phyloP scores from a whole-genome alignment of 768 basidiomycete species.

The Hemileccinum impolitum region DNA sequence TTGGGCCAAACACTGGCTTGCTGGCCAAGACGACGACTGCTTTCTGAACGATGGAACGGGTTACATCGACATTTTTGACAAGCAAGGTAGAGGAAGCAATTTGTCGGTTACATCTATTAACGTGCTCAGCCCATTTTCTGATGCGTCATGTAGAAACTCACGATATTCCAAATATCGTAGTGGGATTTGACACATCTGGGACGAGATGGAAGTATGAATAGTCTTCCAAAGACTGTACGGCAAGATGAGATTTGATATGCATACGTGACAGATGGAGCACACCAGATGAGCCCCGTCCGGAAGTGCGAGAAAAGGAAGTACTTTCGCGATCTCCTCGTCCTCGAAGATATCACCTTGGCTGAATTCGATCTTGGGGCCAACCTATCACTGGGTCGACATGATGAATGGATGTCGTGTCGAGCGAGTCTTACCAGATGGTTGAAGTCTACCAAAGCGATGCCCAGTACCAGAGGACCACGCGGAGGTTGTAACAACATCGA shows the following conservation, averaged over 20 bases:
- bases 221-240: slow-evolving; percentile 55
- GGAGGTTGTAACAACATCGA: slow-evolving; percentile 65
- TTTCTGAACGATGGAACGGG: slow-evolving; percentile 95
- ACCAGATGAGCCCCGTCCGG: slow-evolving; percentile 97
- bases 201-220: slow-evolving; percentile 96
- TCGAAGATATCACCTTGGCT: slow-evolving; percentile 74
- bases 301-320: slow-evolving; percentile 91
- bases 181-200: slow-evolving; percentile 62
- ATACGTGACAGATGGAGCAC: slow-evolving; percentile 4
- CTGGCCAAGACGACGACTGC: slow-evolving; percentile 92
- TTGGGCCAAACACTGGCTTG: slow-evolving; percentile 90
- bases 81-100: slow-evolving; percentile 76
- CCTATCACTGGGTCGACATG: slow-evolving; percentile 40
- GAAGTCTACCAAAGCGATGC: slow-evolving; percentile 92
- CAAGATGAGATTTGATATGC: slow-evolving; percentile 8
- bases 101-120: slow-evolving; percentile 86
- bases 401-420: slow-evolving; percentile 7
- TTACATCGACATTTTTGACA: slow-evolving; percentile 80
- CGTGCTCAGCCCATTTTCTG: slow-evolving; percentile 1
- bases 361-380: slow-evolving; percentile 91
- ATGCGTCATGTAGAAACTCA: slow-evolving; percentile 28
- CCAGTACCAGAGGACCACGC: slow-evolving; percentile 62
- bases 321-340: slow-evolving; percentile 80
- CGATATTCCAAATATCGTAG: slow-evolving; percentile 96
- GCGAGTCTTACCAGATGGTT: slow-evolving; percentile 75